Base-by-base conservation (phyloP, 1,284 basidiomycete species). In the Tranzscheliella williamsii region DNA sequence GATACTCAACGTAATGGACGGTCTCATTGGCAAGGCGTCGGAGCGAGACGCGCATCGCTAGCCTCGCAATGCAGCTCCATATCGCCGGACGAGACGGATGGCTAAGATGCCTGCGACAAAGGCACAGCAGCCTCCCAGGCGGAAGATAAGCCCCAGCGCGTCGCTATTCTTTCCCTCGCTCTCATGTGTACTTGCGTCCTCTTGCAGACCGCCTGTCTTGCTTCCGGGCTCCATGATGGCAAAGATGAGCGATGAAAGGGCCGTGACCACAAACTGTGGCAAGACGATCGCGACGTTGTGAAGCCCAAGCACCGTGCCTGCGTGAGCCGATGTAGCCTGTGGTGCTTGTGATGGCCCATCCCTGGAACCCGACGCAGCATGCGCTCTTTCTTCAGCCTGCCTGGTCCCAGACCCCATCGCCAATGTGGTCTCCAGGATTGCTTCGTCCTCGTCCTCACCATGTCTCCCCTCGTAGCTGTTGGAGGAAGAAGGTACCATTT, bases 281-380 rank as follows among this genome's bases (percentile, higher is more conserved):
- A 67, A 21, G 4, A 69, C 66, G 4, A 72, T 41, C 1, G 69
- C 53, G 6, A 69, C 40, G 26, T 72, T 72, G 51, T 97, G 93
- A 35, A 97, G 91, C 2, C 93, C 93, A 37, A 96, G 83, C 34
- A 96, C 87, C 2, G 91, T 93, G 18, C 93, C 93, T 0, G 90
- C 88, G 36, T 88, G 81, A 8, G 35, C 39, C 4, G 39, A 32
- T 2, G 55, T 64, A 11, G 27, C 27, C 9, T n/a, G 11, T 29
- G 27, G n/a, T 29, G 27, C 27, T n/a, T 9, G n/a, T 11, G 27
- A 29, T 11, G 27, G 27, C 11, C 27, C 27, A n/a, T 29, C 11
- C n/a, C n/a, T n/a, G n/a, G n/a, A n/a, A n/a, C n/a, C n/a, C n/a
- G n/a, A n/a, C n/a, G n/a, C n/a, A n/a, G n/a, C n/a, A n/a, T n/a